Evolutionary conservation across 1,284 basidiomycete species (phyloP).

Genomic region (Wolfiporia cocos): DNA sequence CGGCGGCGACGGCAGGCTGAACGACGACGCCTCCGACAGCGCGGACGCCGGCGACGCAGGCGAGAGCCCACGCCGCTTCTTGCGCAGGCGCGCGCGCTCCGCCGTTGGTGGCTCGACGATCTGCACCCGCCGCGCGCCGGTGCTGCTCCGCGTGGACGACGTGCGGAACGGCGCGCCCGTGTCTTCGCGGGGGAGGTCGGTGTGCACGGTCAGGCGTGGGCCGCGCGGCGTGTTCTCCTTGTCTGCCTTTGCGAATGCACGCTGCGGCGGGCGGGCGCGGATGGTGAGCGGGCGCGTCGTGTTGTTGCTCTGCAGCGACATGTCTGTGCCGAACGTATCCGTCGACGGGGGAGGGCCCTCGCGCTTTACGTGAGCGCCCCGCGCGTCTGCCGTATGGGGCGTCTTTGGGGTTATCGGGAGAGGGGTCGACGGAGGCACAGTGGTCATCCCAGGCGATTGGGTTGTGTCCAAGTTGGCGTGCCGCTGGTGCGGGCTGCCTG

Average conservation of each 20-base stretch:
- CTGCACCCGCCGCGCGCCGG: constrained; percentile 35
- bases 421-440: constrained; percentile 11
- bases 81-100: constrained; percentile 38
- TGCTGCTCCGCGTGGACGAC: constrained; percentile 37
- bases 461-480: neutral
- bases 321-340: constrained; percentile 5
- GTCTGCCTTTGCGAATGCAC: constrained; percentile 11
- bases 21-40: constrained; percentile 36
- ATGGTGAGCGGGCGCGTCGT: constrained; percentile 27
- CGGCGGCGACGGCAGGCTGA: constrained; percentile 39
- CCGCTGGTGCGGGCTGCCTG: constrained; percentile 16
- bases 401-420: constrained; percentile 3
- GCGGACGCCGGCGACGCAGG: constrained; percentile 40
- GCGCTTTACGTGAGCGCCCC: constrained; percentile 8
- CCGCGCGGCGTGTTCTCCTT: constrained; percentile 25
- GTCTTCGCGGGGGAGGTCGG: constrained; percentile 13
- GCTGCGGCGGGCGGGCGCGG: constrained; percentile 19
- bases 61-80: constrained; percentile 27
- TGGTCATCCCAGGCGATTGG: constrained; percentile 1
- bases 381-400: constrained; percentile 11
- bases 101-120: constrained; percentile 41
- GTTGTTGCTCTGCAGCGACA: constrained; percentile 6
- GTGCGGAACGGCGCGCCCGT: constrained; percentile 22
- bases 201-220: constrained; percentile 19
- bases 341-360: constrained; percentile 1